Evolutionary conservation across 2,329 filamentous ascomycete species (phyloP), one percentile per base, ranked within the genome.

Genomic region (Fusarium illudens): DNA sequence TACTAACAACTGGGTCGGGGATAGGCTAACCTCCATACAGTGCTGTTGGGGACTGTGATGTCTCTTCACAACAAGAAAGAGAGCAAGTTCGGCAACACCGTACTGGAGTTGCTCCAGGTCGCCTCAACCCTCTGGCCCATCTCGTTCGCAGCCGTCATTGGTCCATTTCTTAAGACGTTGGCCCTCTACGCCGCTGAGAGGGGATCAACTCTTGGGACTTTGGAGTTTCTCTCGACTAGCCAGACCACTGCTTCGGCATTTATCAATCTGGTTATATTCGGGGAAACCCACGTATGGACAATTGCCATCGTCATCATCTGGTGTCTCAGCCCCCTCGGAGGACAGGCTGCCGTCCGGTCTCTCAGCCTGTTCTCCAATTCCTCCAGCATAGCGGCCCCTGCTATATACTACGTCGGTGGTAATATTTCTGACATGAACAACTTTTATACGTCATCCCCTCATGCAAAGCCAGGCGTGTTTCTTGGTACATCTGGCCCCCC

Each of bases 101-200:
- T 61, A 4, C 30, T 54, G 0, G 65, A 68, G 2, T 4, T 48
- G 1, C 6, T 64, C 0, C 54, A 44, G 4, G 11, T 68, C 1
- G 51, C 60, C 3, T 64, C 60, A 0, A 67, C 60, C 0, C 5
- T 68, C 0, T 67, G 60, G 60, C 65, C 60, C 3, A 67, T 68
- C 4, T 11, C 56, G 0, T 67, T 67, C 4, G 60, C 64, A 0
- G 56, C 64, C 1, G 49, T 62, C 1, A 20, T 67, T 0, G 65
- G 53, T 0, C 65, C 64, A 9, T 11, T 61, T 1, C 51, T 67
- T 0, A 68, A 56, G 3, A 19, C 64, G 0, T 2, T 67, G 0
- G 60, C 65, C 0, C 53, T 67, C 0, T 49, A 58, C 4, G 3
- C 11, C 4, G 65, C 56, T 0, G 65, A 67, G 17, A 2, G 32